Conservation (phyloP, 148 eudicot genomes). For the Rhododendron simsii region DNA sequence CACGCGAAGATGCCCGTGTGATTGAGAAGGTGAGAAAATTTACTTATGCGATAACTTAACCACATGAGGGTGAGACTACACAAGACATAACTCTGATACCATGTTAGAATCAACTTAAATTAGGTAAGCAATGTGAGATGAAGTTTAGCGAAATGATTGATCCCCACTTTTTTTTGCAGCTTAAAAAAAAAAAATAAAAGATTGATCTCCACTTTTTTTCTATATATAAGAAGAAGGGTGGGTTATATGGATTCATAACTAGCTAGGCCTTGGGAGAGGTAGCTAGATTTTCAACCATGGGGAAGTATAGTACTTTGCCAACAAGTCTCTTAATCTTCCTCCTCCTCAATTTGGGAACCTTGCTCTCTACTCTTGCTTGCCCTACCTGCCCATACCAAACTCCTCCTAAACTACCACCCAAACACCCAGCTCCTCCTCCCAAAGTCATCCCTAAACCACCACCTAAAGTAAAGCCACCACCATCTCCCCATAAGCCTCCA, state of each 20-base stretch:
- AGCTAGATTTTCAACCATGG: neutral
- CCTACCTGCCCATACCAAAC: slow-evolving; percentile 14
- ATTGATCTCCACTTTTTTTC: neutral
- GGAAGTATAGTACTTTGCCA: neutral
- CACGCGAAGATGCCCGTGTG: neutral
- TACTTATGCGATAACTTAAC: neutral
- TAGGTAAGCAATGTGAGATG: neutral
- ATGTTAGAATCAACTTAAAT: neutral
- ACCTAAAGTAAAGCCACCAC: neutral
- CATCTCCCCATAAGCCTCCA: slow-evolving; percentile 11
- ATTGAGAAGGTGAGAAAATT: neutral
- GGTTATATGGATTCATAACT: neutral
- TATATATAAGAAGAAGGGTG: neutral
- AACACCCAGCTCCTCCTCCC: slow-evolving; percentile 12
- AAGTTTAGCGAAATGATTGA: neutral
- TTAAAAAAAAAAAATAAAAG: no score
- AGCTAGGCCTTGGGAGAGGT: neutral
- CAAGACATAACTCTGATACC: neutral
- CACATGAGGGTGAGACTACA: neutral
- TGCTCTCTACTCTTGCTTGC: slow-evolving; percentile 8
- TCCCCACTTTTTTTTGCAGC: neutral
- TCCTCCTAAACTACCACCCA: slow-evolving; percentile 26
- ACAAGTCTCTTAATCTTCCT: neutral
- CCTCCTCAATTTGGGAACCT: neutral
- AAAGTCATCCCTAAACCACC: slow-evolving; percentile 12